Evolutionary conservation across 2,329 filamentous ascomycete species (phyloP).

Genomic region (Fusarium poae): DNA sequence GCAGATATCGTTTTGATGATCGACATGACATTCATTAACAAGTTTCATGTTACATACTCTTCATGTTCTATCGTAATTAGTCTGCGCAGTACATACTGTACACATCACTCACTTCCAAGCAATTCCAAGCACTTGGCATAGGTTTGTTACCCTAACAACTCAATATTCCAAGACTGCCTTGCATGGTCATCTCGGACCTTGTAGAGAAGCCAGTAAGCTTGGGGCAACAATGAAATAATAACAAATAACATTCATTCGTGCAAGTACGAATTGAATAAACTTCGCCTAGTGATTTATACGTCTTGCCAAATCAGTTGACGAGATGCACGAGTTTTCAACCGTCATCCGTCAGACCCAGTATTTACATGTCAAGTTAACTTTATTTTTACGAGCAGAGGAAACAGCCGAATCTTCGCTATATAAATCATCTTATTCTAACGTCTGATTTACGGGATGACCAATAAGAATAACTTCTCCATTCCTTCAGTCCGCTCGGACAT

Average conservation of each 20-base stretch:
- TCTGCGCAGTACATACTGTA: neutral
- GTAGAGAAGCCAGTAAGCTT: too few relatives aligned
- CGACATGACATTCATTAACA: neutral
- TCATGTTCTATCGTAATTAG: neutral
- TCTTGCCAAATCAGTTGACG: neutral
- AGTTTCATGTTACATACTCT: constrained; percentile 1
- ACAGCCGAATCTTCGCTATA: neutral
- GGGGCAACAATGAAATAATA: neutral
- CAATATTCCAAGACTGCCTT: constrained; percentile 3
- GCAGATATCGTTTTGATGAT: neutral
- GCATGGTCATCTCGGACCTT: neutral
- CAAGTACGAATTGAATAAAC: neutral
- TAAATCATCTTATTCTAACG: neutral
- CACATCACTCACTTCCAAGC: constrained; percentile 2
- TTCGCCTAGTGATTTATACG: constrained; percentile 1
- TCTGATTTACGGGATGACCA: neutral
- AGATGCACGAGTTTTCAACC: neutral
- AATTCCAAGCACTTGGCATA: constrained; percentile 11
- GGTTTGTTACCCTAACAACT: constrained; percentile 9
- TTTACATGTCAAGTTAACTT: neutral
- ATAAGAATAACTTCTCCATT: neutral
- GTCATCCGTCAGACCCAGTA: neutral
- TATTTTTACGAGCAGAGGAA: constrained; percentile 2
- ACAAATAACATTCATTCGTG: neutral
- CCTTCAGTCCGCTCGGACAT: neutral